Base-by-base conservation (phyloP, 371 early-diverging fungal species). In the Lichtheimia corymbifera region DNA sequence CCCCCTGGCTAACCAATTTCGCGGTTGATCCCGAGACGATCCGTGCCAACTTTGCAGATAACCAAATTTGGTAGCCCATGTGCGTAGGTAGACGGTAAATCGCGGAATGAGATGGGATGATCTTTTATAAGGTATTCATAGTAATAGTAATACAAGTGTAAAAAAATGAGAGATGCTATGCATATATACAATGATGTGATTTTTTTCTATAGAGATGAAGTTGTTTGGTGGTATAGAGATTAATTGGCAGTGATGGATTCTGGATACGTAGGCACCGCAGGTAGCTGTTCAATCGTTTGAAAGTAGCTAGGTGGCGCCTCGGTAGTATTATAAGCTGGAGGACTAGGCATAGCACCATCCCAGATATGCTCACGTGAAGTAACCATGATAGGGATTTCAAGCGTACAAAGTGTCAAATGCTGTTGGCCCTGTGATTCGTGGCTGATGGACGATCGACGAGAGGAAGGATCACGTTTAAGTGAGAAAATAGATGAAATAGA, bases 321-420 rank as follows among this genome's bases (percentile, higher is more conserved):
- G 2, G 64, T 59, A 2, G 62, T 47, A 6, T 72, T 68, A 49
- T 80, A 80, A 9, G 73, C 66, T 0, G 79, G 77, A 24, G 64
- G 65, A 25, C 45, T 57, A 4, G 62, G 61, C 54, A 61, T 57
- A 20, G 47, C 64, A 22, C 62, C 63, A 51, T 53, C 75, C 79
- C 76, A 79, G 12, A 66, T 53, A 30, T 73, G 72, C 55, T 76
- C 75, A 27, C 80, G 68, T 12, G 80, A 77, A 13, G 80, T 77
- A 14, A 80, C 71, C 5, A 77, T 60, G 18, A 80, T 49, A 20
- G 80, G 80, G 2, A 80, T 53, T 58, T 80, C 80, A n/a, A 80
- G 30, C 1, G 70, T 51, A 55, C 77, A 77, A 11, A 75, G 40
- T 12, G 59, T 66, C 13, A 74, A 54, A 9, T 57, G 52, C 15